A percentile compares a stretch with the other conserved stretches of the same genome.
phyloP scores from a whole-genome alignment of 2,329 filamentous ascomycete species.

The Mollisia scopiformis region DNA sequence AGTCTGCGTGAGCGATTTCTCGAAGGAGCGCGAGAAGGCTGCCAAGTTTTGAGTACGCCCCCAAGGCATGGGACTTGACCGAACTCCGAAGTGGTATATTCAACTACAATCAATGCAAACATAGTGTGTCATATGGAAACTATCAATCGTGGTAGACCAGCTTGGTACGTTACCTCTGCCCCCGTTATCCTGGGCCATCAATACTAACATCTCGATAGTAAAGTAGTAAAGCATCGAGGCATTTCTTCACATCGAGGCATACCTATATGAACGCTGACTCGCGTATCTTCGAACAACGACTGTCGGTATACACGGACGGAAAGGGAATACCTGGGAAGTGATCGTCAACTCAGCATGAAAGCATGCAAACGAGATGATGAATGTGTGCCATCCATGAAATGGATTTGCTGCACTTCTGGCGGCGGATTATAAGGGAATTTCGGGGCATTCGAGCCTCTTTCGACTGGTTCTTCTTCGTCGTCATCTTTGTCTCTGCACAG shows the following conservation, averaged over 20 bases:
- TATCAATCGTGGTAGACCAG: background rate
- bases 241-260: background rate
- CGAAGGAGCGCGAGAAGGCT: background rate
- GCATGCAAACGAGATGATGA: background rate
- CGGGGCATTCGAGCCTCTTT: no score
- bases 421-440: background rate
- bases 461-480: no score
- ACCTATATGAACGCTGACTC: no score
- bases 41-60: background rate
- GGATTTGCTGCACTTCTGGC: background rate
- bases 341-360: background rate
- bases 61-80: background rate
- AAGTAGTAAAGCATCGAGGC: background rate
- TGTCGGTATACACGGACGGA: background rate
- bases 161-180: background rate
- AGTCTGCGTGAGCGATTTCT: slow-evolving; percentile 10
- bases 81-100: no score
- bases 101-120: background rate
- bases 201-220: background rate
- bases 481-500: no score
- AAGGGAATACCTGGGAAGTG: background rate
- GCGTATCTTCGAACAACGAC: background rate
- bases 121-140: background rate
- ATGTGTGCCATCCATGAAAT: background rate
- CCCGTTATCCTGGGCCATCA: background rate